phyloP scores from a whole-genome alignment of 2,329 filamentous ascomycete species.

The Stylonectria norvegica region DNA sequence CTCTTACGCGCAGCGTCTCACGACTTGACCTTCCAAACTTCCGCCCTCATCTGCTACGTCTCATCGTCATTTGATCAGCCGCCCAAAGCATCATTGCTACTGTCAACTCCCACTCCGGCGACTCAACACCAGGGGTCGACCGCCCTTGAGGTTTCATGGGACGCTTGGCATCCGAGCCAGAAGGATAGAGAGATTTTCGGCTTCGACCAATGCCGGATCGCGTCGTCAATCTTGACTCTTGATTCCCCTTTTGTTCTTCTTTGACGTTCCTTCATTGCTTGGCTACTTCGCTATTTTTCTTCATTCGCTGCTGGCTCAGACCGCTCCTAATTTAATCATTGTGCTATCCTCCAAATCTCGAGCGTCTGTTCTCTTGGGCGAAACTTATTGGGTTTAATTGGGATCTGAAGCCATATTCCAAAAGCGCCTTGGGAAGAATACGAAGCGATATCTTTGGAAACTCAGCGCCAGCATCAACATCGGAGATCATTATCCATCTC shows the following conservation, averaged over 20 bases:
- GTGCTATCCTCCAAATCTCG: too few relatives aligned
- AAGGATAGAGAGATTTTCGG: slow-evolving; percentile 7
- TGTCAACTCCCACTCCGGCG: background rate
- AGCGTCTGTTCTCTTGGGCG: too few relatives aligned
- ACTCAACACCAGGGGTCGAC: background rate
- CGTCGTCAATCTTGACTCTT: slow-evolving; percentile 6
- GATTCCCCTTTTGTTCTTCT: slow-evolving; percentile 20
- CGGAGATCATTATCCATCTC: too few relatives aligned
- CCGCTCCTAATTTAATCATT: slow-evolving; percentile 36
- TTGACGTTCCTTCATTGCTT: too few relatives aligned
- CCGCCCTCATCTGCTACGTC: slow-evolving; percentile 20
- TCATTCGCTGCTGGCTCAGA: slow-evolving; percentile 58
- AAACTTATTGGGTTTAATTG: too few relatives aligned
- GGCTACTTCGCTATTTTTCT: slow-evolving; percentile 23
- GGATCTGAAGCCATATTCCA: too few relatives aligned
- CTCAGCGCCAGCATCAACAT: too few relatives aligned
- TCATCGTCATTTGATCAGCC: slow-evolving; percentile 21
- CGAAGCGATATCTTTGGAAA: too few relatives aligned
- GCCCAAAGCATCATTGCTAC: background rate
- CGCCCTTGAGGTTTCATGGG: slow-evolving; percentile 5
- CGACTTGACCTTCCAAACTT: slow-evolving; percentile 12
- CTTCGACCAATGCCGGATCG: slow-evolving; percentile 18
- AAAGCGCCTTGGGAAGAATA: too few relatives aligned
- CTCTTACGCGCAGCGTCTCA: slow-evolving; percentile 27
- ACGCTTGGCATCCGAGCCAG: slow-evolving; percentile 3